Conservation (phyloP, 495 filamentous ascomycete genomes). For the Aspergillus sclerotiicarbonarius region DNA sequence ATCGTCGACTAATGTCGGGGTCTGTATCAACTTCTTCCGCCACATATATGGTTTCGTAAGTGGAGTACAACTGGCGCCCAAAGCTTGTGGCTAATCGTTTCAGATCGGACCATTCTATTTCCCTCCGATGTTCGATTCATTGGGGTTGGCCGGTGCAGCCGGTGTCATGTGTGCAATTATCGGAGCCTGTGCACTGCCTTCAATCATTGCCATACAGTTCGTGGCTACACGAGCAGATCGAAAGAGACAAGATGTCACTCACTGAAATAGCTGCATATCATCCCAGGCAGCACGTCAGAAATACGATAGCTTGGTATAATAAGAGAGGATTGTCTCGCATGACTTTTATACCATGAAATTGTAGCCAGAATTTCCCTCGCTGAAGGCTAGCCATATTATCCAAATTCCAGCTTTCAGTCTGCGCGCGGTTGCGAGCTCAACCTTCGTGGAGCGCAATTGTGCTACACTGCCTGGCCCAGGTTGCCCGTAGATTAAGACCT, state of each 20-base stretch:
- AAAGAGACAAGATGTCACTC: not conserved
- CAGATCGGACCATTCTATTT: slow-evolving; percentile 38
- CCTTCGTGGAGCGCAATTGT: too few species aligned
- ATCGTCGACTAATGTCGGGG: slow-evolving; percentile 26
- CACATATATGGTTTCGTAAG: slow-evolving; percentile 38
- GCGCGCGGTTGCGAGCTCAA: too few species aligned
- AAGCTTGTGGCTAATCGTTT: not conserved
- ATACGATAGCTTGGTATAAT: too few species aligned
- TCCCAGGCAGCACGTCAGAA: too few species aligned
- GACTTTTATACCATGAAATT: too few species aligned
- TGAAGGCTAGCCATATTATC: too few species aligned
- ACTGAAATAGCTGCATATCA: not conserved
- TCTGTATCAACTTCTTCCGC: slow-evolving; percentile 32
- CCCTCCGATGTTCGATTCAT: slow-evolving; percentile 29
- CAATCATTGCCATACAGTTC: slow-evolving; percentile 26
- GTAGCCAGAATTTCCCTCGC: too few species aligned
- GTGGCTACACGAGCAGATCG: slow-evolving; percentile 11
- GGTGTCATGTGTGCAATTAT: slow-evolving; percentile 34
- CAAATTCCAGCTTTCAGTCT: too few species aligned
- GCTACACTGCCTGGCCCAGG: too few species aligned
- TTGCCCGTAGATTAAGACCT: too few species aligned
- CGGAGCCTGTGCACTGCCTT: slow-evolving; percentile 23
- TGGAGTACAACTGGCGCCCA: not conserved
- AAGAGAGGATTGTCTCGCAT: too few species aligned
- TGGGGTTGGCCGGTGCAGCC: slow-evolving; percentile 27